phyloP scores from a whole-genome alignment of 805 yeast genomes.

The Blastobotrys mokoenaii region DNA sequence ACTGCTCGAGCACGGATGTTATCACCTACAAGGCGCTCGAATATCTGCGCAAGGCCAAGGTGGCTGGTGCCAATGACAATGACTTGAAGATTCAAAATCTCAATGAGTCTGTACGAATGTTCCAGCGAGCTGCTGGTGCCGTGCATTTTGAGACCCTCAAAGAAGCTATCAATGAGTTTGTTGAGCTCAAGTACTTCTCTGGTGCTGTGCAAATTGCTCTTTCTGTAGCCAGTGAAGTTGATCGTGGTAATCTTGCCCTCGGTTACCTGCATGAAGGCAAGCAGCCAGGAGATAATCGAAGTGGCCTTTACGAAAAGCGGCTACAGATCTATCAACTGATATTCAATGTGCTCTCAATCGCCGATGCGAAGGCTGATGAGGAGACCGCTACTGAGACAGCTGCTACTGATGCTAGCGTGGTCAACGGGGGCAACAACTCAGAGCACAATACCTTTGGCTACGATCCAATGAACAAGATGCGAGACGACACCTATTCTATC shows the following conservation, averaged over 20 bases:
- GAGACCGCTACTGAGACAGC: constrained; percentile 28
- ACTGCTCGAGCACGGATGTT: constrained; percentile 90
- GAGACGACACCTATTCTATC: constrained; percentile 65
- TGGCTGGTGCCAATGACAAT: constrained; percentile 54
- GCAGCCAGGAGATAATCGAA: constrained; percentile 43
- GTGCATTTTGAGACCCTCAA: constrained; percentile 70
- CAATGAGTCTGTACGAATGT: constrained; percentile 62
- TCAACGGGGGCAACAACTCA: background rate
- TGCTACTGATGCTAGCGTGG: background rate
- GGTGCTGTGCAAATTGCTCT: constrained; percentile 81
- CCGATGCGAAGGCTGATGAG: constrained; percentile 47
- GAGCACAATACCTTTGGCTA: constrained; percentile 26
- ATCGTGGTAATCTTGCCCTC: constrained; percentile 48
- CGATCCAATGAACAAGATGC: constrained; percentile 31
- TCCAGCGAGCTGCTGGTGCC: constrained; percentile 72
- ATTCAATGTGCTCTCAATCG: constrained; percentile 63
- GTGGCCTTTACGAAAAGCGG: constrained; percentile 43
- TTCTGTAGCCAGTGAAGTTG: constrained; percentile 64
- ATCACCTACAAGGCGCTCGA: constrained; percentile 90
- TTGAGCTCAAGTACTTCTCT: constrained; percentile 66
- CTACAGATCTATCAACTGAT: constrained; percentile 59
- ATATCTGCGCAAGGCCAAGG: constrained; percentile 78
- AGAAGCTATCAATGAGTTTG: constrained; percentile 72
- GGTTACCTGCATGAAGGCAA: constrained; percentile 48
- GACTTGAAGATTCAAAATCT: constrained; percentile 63